Percentiles rank a stretch among this genome's conserved stretches.
These are phyloP conservation scores for Irineochytrium annulatum DNA, from an alignment of 192 early-diverging fungal genomes.

Conservation along the genomic window DNA sequence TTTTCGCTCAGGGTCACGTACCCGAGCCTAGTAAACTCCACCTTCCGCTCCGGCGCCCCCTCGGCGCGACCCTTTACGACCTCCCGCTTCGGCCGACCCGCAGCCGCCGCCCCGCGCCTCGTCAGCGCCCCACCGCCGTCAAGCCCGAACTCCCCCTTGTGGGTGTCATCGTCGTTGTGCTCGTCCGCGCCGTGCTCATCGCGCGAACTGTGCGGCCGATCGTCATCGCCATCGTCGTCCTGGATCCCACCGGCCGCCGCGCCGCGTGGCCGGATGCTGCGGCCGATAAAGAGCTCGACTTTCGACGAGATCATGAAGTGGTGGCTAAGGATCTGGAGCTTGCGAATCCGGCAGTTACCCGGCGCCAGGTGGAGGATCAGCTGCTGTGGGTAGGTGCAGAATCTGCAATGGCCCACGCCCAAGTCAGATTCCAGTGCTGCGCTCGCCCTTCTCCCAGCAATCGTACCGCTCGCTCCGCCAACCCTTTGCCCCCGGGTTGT, in stretches of 20 bases:
- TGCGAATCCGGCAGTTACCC: conserved; percentile 53
- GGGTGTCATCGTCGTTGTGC: too few relatives aligned
- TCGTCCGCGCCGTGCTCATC: too few relatives aligned
- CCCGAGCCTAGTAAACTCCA: conserved; percentile 2
- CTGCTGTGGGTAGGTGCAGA: conserved; percentile 68
- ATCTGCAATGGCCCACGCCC: conserved; percentile 30
- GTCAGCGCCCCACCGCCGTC: too few relatives aligned
- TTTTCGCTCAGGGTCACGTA: conserved; percentile 68
- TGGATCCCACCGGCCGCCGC: neutral
- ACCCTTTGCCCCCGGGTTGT: conserved; percentile 31
- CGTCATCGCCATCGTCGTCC: too few relatives aligned
- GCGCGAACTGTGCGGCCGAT: too few relatives aligned
- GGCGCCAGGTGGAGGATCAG: conserved; percentile 54
- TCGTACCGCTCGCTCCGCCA: conserved; percentile 48
- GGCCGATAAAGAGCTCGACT: conserved; percentile 67
- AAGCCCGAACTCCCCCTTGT: too few relatives aligned
- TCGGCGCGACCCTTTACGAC: conserved; percentile 4
- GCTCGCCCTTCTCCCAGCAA: neutral
- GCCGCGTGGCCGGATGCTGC: neutral
- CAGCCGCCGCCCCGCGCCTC: too few relatives aligned
- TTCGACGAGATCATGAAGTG: conserved; percentile 75
- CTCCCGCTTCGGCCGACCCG: neutral
- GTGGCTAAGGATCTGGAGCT: conserved; percentile 70
- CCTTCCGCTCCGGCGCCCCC: neutral
- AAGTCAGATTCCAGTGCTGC: neutral